Evolutionary conservation across 352 stramenopile species (phyloP).

Genomic region (Chrysophaeum taylorii): DNA sequence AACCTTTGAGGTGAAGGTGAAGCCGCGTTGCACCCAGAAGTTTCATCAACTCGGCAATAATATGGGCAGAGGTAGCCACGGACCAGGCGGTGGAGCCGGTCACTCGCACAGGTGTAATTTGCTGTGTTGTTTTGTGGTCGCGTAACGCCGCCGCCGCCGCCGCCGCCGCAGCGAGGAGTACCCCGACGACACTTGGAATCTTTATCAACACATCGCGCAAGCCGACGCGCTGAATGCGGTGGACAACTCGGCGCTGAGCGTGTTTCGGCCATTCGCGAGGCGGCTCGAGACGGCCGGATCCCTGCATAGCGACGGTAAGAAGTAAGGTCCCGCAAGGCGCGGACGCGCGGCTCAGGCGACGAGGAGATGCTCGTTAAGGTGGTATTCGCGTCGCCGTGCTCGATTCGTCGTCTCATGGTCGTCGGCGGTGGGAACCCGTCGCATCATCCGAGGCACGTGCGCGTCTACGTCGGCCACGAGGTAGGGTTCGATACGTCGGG

Average conservation of each 20-base stretch:
- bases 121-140: too few species aligned
- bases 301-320: background rate
- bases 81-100: too few species aligned
- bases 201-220: background rate
- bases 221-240: background rate
- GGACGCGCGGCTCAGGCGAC: too few species aligned
- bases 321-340: too few species aligned
- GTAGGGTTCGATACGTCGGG: too few species aligned
- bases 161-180: background rate
- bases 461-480: background rate
- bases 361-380: constrained; percentile 14
- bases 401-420: background rate
- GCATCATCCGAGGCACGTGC: background rate
- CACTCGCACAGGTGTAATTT: too few species aligned
- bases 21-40: too few species aligned
- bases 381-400: background rate
- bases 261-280: constrained; percentile 3
- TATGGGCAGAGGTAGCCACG: too few species aligned
- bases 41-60: too few species aligned
- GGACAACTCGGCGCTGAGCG: background rate
- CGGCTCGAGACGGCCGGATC: background rate
- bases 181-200: constrained; percentile 12
- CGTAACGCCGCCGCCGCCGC: too few species aligned
- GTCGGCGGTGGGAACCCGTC: background rate
- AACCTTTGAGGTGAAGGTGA: too few species aligned